phyloP scores from a whole-genome alignment of 2,329 filamentous ascomycete species.

The Epichloe coenophiala region DNA sequence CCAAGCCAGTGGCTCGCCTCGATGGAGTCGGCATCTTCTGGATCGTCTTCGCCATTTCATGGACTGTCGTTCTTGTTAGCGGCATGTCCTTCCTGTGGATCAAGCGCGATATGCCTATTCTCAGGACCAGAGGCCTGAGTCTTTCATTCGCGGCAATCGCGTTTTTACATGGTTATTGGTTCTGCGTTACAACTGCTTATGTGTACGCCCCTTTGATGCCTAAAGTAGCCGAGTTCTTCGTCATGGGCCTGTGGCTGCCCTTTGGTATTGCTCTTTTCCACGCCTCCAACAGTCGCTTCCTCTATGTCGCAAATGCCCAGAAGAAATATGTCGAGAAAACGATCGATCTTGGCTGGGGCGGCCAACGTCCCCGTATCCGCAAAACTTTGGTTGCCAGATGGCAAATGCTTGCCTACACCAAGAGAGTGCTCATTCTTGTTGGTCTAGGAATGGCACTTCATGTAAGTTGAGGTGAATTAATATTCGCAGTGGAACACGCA shows the following conservation, averaged over 20 bases:
- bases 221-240: constrained; percentile 46
- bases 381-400: constrained; percentile 23
- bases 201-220: constrained; percentile 28
- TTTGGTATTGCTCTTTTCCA: constrained; percentile 54
- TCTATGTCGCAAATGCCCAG: constrained; percentile 43
- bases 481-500: neutral
- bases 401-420: constrained; percentile 29
- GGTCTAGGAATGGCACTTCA: constrained; percentile 41
- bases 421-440: constrained; percentile 36
- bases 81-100: constrained; percentile 28
- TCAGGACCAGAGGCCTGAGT: constrained; percentile 26
- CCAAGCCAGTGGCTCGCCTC: constrained; percentile 18
- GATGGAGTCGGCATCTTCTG: constrained; percentile 29
- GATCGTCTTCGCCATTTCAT: constrained; percentile 21
- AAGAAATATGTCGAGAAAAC: constrained; percentile 22
- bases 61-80: constrained; percentile 24
- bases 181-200: constrained; percentile 25
- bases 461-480: constrained; percentile 22
- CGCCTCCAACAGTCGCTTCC: constrained; percentile 47
- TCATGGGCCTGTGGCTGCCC: constrained; percentile 53
- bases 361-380: constrained; percentile 6
- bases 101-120: constrained; percentile 26
- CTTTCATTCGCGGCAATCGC: constrained; percentile 27
- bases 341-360: constrained; percentile 3
- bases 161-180: constrained; percentile 30